phyloP scores from a whole-genome alignment of 345 rosid genomes.

The Melaleuca quinquenervia region DNA sequence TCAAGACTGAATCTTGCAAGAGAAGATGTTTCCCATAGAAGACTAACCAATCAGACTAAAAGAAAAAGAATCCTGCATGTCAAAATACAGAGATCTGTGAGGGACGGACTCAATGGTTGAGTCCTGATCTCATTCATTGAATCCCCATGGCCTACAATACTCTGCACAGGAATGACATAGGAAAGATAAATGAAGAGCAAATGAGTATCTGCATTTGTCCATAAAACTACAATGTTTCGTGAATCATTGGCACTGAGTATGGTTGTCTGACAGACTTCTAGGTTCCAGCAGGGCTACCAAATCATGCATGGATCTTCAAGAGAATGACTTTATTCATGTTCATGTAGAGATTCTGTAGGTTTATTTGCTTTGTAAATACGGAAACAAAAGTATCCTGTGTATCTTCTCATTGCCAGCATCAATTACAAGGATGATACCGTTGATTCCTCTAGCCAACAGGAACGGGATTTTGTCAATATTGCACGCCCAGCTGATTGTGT shows the following conservation, averaged over 20 bases:
- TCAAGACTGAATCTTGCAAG: background rate
- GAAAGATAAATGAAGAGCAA: background rate
- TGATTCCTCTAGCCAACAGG: conserved; percentile 76
- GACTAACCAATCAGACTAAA: background rate
- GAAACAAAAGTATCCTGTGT: conserved; percentile 45
- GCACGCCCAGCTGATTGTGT: conserved; percentile 91
- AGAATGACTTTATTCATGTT: background rate
- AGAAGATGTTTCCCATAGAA: background rate
- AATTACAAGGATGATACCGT: conserved; percentile 83
- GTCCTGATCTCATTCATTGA: conserved; percentile 93
- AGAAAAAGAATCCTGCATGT: background rate
- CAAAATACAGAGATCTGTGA: conserved; percentile 3
- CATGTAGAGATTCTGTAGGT: background rate
- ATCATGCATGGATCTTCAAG: background rate
- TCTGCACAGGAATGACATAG: conserved; percentile 28
- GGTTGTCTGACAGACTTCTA: background rate
- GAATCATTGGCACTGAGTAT: background rate
- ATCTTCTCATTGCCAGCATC: conserved; percentile 70
- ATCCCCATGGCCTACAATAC: conserved; percentile 97
- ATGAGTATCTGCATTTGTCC: background rate
- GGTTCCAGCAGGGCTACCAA: background rate
- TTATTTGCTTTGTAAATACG: background rate
- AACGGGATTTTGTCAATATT: conserved; percentile 53
- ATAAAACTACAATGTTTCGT: background rate
- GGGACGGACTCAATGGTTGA: conserved; percentile 82